Base-by-base conservation (phyloP, 768 basidiomycete species). In the Chalciporus sphaerocephalus region DNA sequence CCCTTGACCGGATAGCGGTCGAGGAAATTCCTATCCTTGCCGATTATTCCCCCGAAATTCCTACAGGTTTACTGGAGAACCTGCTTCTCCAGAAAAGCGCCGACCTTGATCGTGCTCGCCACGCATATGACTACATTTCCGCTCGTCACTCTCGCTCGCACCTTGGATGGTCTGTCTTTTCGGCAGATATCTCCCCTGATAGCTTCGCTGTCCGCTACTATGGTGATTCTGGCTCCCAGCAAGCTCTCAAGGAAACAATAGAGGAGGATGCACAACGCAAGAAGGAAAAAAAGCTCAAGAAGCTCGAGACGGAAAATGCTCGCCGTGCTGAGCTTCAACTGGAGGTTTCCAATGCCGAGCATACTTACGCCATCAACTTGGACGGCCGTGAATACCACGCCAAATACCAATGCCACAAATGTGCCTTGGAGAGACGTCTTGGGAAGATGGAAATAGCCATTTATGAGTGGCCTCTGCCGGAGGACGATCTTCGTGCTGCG, bases 191-290 rank as follows among this genome's bases (percentile, higher is more conserved):
- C 4, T 25, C 51, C 5, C 0, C 18, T 0, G 32, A 48, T 10
- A 59, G 60, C 1, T 68, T 76, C 44, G 44, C 62, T 1, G 52
- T 66, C 6, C 65, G 64, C 18, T 69, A 67, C 41, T 74, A 68
- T 38, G 13, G 48, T 10, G 2, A 7, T 3, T 60, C 68, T 3
- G 1, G 7, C 0, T 1, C 22, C 6, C 57, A 64, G 20, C 60
- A 61, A 24, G 7, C 1, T 0, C 46, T 71, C 5, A 59, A 58
- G 35, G 6, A 5, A 1, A 10, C 28, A 2, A 71, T 74, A 17
- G 60, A 66, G 38, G 12, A 15, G 4, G 22, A 47, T 17, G 69
- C 66, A 13, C 50, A 76, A 18, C 71, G 75, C 5, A 22, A 32
- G 6, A n/a, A 15, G 30, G 30, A 32, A 5, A 32, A 32, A 32